phyloP scores from a whole-genome alignment of 208 protist species.

The Chromosphaera perkinsii region DNA sequence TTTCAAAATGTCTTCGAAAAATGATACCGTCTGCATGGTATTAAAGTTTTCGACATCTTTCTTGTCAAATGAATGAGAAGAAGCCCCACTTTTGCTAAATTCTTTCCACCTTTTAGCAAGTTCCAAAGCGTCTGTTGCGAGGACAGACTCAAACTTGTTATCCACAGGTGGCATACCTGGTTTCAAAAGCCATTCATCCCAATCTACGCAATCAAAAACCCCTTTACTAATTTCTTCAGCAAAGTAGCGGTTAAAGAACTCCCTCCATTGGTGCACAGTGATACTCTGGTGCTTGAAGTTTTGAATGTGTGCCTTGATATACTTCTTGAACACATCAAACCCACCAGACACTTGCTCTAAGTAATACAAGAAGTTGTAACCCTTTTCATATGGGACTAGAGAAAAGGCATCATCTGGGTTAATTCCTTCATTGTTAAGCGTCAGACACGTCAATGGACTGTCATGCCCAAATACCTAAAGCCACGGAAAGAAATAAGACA shows the following conservation, averaged over 20 bases:
- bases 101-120: not conserved
- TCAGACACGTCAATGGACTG: too few species aligned
- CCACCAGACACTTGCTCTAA: slow-evolving; percentile 56
- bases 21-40: not conserved
- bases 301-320: slow-evolving; percentile 50
- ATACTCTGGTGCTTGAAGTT: slow-evolving; percentile 50
- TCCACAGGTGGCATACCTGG: slow-evolving; percentile 6
- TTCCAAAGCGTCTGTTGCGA: not conserved
- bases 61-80: not conserved
- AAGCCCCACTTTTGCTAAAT: not conserved
- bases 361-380: slow-evolving; percentile 63
- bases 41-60: slow-evolving; percentile 1
- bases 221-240: not conserved
- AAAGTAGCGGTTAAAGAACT: slow-evolving; percentile 56
- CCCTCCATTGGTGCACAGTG: slow-evolving; percentile 50
- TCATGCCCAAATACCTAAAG: too few species aligned
- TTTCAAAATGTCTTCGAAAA: not conserved
- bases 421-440: too few species aligned
- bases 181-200: not conserved
- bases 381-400: slow-evolving; percentile 68
- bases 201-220: not conserved
- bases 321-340: slow-evolving; percentile 45
- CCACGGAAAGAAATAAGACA: too few species aligned
- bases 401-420: slow-evolving; percentile 75
- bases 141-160: not conserved